These are phyloP conservation scores for Neophaeococcomyces mojaviensis DNA, from an alignment of 2,329 filamentous ascomycete genomes.

Conservation along the genomic window DNA sequence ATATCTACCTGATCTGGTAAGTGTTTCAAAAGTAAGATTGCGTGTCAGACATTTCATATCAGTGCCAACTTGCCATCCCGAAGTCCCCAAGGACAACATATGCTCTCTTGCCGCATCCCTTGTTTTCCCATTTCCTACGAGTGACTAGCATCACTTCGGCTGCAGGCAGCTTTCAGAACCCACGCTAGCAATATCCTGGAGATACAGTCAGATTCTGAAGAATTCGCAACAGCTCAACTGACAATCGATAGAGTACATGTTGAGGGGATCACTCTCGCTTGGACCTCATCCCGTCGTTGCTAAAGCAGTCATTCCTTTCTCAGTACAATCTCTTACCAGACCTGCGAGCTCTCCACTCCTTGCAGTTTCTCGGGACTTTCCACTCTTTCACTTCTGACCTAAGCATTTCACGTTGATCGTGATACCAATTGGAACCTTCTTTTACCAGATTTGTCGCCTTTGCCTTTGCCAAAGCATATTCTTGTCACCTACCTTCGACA, in stretches of 20 bases:
- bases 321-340: background rate
- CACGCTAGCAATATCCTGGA: background rate
- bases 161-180: background rate
- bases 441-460: background rate
- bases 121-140: background rate
- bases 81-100: background rate
- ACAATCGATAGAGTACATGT: too few species aligned
- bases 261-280: background rate
- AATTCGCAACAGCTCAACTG: background rate
- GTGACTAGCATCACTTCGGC: background rate
- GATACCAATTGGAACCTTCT: slow-evolving; percentile 12
- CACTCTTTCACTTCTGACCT: background rate
- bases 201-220: background rate
- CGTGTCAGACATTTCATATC: background rate
- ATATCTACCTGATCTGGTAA: background rate
- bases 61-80: background rate
- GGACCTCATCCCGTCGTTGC: background rate
- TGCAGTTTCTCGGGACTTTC: background rate
- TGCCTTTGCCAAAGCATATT: background rate
- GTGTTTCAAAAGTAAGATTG: slow-evolving; percentile 6
- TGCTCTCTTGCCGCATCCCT: background rate
- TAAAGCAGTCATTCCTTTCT: slow-evolving; percentile 4
- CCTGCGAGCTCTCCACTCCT: slow-evolving; percentile 2
- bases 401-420: background rate
- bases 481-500: background rate